Conservation (phyloP, 1,284 basidiomycete species). For the Apiotrichum veenhuisii region DNA sequence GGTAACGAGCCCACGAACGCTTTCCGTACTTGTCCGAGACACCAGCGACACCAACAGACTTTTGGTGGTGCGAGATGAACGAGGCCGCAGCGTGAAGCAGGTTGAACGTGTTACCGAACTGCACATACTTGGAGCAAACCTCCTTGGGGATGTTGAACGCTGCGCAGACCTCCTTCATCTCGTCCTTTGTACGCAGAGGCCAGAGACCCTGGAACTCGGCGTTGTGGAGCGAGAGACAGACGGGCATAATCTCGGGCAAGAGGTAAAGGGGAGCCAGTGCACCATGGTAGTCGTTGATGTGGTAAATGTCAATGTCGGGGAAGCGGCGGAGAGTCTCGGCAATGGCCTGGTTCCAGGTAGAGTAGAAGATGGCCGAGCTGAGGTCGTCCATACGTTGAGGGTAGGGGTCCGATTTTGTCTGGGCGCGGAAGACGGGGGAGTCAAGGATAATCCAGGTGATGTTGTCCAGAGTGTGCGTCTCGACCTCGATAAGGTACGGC, state of each 20-base stretch:
- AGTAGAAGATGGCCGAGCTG: slow-evolving; percentile 91
- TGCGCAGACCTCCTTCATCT: slow-evolving; percentile 94
- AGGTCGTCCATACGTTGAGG: slow-evolving; percentile 94
- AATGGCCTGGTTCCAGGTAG: slow-evolving; percentile 94
- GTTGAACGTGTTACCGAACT: slow-evolving; percentile 95
- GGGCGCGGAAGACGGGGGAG: slow-evolving; percentile 88
- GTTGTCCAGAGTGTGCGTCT: slow-evolving; percentile 84
- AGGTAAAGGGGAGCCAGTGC: slow-evolving; percentile 84
- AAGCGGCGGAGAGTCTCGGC: slow-evolving; percentile 77
- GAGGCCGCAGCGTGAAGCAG: slow-evolving; percentile 84
- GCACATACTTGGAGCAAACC: slow-evolving; percentile 87
- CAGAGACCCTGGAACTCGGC: slow-evolving; percentile 94
- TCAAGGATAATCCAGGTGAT: slow-evolving; percentile 90
- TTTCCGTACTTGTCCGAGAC: slow-evolving; percentile 93
- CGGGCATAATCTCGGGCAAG: slow-evolving; percentile 79
- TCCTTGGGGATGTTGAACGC: slow-evolving; percentile 95
- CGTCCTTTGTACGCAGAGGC: slow-evolving; percentile 90
- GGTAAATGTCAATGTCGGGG: slow-evolving; percentile 75
- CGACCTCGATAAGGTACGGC: slow-evolving; percentile 88
- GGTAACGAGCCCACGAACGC: slow-evolving; percentile 89
- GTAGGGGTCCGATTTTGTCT: slow-evolving; percentile 89
- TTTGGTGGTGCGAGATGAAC: slow-evolving; percentile 86
- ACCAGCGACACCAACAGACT: slow-evolving; percentile 85
- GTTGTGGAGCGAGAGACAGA: slow-evolving; percentile 89
- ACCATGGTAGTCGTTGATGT: slow-evolving; percentile 76